Base-by-base conservation (phyloP, 768 basidiomycete species). In the Amanita rimosa region DNA sequence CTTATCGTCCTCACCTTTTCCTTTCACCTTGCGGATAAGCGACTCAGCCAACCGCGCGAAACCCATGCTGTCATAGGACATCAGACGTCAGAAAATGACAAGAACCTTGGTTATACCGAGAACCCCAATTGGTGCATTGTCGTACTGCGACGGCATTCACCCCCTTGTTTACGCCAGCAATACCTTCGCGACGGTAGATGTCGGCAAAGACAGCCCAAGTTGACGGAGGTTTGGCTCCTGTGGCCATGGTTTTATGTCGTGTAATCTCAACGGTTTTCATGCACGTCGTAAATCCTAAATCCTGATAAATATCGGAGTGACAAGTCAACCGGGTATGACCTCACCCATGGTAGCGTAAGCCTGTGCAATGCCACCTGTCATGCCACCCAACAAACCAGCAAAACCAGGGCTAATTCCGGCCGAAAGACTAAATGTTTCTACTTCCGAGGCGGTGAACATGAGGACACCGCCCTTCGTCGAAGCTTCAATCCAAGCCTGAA, bases 181-280 rank as follows among this genome's bases (percentile, higher is more conserved):
- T 75, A 61, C 96, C 96, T 57, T 96, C 96, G 48, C 83, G 77
- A 42, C 85, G 79, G 66, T 92, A 96, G 58, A 98, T 98, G 59
- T 98, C 94, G 55, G 74, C 81, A 62, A 98, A 99, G 44, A 98
- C 83, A 38, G 84, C 84, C 82, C 90, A 94, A 1, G 95, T 98
- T 46, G 87, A 90, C 46, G 84, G 85, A 9, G 92, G 90, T 61
- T 89, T 84, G 36, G 83, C 75, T 35, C 96, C 96, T 24, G 76
- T 64, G 13, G 84, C 80, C 19, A 83, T 87, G 57, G 90, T 86
- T 67, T 99, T 99, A 60, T 88, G 85, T 57, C 94, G 84, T 42
- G 94, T 97, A 56, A 98, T 98, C 67, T 95, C 93, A 54, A 80
- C 96, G 17, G 96, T 99, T 70, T 99, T 99, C 96, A 99, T 99